These are phyloP conservation scores for Clonostachys chloroleuca DNA, from an alignment of 2,329 filamentous ascomycete species.

Conservation along the genomic window DNA sequence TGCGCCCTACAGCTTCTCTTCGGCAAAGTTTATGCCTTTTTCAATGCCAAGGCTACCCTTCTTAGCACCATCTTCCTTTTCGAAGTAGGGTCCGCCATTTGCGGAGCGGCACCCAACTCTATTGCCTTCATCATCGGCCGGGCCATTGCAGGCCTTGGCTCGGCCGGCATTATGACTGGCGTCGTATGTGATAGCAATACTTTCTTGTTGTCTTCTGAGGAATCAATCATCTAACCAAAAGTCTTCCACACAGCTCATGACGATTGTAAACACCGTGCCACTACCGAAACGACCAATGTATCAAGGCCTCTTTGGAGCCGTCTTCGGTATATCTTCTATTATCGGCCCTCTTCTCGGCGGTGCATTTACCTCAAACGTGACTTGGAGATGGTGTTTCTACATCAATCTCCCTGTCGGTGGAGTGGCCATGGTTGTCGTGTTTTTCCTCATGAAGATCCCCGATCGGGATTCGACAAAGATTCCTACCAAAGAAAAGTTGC, in stretches of 20 bases:
- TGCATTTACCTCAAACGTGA: conserved; percentile 16
- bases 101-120: conserved; percentile 18
- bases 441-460: background rate
- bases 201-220: conserved; percentile 31
- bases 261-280: background rate
- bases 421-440: conserved; percentile 1
- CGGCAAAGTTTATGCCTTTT: conserved; percentile 45
- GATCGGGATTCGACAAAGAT: background rate
- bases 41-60: conserved; percentile 26
- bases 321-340: conserved; percentile 31
- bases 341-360: conserved; percentile 12
- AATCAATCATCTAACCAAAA: background rate
- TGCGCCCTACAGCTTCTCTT: conserved; percentile 46
- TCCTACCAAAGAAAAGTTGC: conserved; percentile 14
- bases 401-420: conserved; percentile 14
- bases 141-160: conserved; percentile 23
- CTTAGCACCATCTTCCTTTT: conserved; percentile 8
- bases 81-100: conserved; percentile 18
- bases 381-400: conserved; percentile 6
- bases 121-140: conserved; percentile 24
- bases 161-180: conserved; percentile 41
- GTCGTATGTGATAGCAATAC: conserved; percentile 33
- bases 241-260: background rate
- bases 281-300: conserved; percentile 33
- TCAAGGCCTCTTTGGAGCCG: conserved; percentile 18